A percentile compares a stretch with the other conserved stretches of the same genome.
These are phyloP conservation scores for Phytophthora crassamura DNA, from an alignment of 352 stramenopile genomes.

Conservation along the genomic window DNA sequence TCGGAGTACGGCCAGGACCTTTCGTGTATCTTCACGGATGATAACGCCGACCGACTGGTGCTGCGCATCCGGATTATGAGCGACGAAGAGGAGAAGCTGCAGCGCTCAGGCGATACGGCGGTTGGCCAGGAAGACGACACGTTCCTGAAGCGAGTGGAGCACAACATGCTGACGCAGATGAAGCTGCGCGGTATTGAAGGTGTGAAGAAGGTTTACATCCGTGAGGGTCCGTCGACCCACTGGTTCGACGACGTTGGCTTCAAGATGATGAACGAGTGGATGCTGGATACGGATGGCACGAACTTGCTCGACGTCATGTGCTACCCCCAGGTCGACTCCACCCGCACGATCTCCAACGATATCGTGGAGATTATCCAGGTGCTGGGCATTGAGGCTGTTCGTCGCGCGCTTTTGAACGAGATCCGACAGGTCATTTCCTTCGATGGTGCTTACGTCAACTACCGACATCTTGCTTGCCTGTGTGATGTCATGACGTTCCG, in stretches of 20 bases:
- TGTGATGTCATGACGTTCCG: constrained; percentile 99
- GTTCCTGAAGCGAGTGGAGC: constrained; percentile 98
- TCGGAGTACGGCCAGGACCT: constrained; percentile 96
- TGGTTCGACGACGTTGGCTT: constrained; percentile 97
- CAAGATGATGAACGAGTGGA: constrained; percentile 96
- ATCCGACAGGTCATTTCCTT: constrained; percentile 99
- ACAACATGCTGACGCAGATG: constrained; percentile 97
- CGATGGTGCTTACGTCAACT: constrained; percentile 99
- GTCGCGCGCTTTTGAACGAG: constrained; percentile 93
- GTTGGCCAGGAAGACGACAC: constrained; percentile 94
- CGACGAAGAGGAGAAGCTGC: constrained; percentile 91
- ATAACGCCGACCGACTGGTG: constrained; percentile 98
- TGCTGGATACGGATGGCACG: constrained; percentile 99
- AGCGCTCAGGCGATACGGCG: constrained; percentile 82
- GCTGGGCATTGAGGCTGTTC: constrained; percentile 92
- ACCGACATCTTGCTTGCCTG: constrained; percentile 98
- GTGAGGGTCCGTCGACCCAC: constrained; percentile 93
- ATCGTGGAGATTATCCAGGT: constrained; percentile 99
- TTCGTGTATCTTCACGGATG: constrained; percentile 97
- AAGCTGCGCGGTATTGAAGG: constrained; percentile 97
- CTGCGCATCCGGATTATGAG: constrained; percentile 98
- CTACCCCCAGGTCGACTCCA: constrained; percentile 97
- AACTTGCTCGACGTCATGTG: constrained; percentile 98
- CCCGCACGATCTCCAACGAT: constrained; percentile 98
- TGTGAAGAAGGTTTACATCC: constrained; percentile 99